A percentile compares a stretch with the other conserved stretches of the same genome.
These are phyloP conservation scores for Boletus bicolor DNA, from an alignment of 768 basidiomycete genomes.

Conservation along the genomic window DNA sequence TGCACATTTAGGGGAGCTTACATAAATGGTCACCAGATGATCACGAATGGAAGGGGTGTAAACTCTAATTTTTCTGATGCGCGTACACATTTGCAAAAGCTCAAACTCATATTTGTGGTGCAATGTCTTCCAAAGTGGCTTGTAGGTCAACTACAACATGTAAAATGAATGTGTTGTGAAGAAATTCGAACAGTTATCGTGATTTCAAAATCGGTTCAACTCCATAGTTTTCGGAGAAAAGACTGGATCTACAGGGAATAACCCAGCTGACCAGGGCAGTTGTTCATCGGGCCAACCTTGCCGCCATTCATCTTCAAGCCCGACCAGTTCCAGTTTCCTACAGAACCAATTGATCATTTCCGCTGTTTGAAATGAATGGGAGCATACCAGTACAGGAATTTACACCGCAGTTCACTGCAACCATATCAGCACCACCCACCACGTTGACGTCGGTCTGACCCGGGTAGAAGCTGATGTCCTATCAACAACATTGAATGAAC, in stretches of 20 bases:
- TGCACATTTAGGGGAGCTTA: background rate
- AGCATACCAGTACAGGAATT: slow-evolving; percentile 47
- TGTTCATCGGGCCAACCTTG: slow-evolving; percentile 31
- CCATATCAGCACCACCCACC: slow-evolving; percentile 38
- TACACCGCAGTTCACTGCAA: slow-evolving; percentile 55
- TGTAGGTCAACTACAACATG: no score
- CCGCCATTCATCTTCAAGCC: slow-evolving; percentile 45
- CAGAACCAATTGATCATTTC: background rate
- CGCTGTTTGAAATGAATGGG: background rate
- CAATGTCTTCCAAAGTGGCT: no score
- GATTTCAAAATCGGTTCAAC: no score
- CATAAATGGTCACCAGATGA: background rate
- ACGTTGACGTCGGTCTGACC: slow-evolving; percentile 44
- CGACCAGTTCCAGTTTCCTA: slow-evolving; percentile 53
- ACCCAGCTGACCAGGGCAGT: slow-evolving; percentile 33
- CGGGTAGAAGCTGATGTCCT: slow-evolving; percentile 50
- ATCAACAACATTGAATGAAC: background rate
- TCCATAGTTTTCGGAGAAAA: background rate
- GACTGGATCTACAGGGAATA: slow-evolving; percentile 24
- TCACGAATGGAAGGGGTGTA: slow-evolving; percentile 3
- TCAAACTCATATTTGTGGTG: no score
- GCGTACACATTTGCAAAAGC: no score
- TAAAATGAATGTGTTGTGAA: no score
- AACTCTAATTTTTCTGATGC: no score
- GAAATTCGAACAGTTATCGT: no score